These are phyloP conservation scores for Arxiozyma heterogenica DNA, from an alignment of 1,139 yeast genomes.

Conservation along the genomic window DNA sequence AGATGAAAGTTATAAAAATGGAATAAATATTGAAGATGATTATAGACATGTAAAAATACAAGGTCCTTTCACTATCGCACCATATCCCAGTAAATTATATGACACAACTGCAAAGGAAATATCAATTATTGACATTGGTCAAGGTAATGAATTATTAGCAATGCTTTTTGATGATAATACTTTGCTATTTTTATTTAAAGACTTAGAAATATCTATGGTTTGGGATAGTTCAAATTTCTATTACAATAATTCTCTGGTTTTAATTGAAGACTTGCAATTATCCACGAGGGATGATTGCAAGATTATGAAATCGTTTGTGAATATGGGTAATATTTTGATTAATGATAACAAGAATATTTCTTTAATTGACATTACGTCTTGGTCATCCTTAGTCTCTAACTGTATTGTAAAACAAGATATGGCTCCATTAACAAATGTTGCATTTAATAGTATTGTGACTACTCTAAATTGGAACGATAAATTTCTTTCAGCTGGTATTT, in stretches of 20 bases:
- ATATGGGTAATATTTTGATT: constrained; percentile 11
- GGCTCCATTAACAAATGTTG: constrained; percentile 10
- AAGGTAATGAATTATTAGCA: constrained; percentile 16
- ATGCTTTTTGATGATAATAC: constrained; percentile 21
- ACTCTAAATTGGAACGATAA: constrained; percentile 5
- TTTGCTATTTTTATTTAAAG: constrained; percentile 22
- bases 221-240: constrained; percentile 18
- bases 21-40: constrained; percentile 10
- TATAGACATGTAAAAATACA: constrained; percentile 29
- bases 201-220: constrained; percentile 24
- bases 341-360: background rate
- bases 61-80: constrained; percentile 45
- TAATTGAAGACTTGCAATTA: constrained; percentile 15
- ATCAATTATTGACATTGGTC: constrained; percentile 25
- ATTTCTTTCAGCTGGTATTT: constrained; percentile 9
- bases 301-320: background rate
- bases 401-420: constrained; percentile 20
- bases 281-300: background rate
- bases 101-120: constrained; percentile 35
- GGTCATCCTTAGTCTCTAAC: constrained; percentile 15
- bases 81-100: constrained; percentile 44
- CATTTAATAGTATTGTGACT: constrained; percentile 12
- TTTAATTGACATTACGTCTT: constrained; percentile 11
- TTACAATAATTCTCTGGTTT: constrained; percentile 18
- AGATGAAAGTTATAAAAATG: background rate